phyloP scores from a whole-genome alignment of 1,284 basidiomycete genomes.

The Caloboletus firmus region DNA sequence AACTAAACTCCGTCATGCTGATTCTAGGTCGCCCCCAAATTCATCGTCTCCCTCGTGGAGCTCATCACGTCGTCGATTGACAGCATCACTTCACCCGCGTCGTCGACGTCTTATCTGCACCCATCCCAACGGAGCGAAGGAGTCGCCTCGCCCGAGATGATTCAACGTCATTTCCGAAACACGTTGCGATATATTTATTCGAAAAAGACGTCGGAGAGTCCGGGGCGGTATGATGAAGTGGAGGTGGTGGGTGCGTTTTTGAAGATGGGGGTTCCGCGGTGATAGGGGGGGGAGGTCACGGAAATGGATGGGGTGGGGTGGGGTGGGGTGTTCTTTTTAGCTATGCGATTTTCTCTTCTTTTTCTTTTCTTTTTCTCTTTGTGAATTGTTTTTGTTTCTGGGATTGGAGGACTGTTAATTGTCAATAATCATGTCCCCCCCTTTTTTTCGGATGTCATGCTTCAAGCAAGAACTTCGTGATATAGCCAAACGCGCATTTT shows the following conservation, averaged over 20 bases:
- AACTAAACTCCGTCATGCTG: too few species aligned
- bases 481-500: too few species aligned
- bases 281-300: too few species aligned
- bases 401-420: too few species aligned
- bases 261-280: constrained; percentile 71
- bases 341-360: too few species aligned
- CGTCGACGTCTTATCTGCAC: constrained; percentile 68
- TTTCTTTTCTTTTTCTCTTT: too few species aligned
- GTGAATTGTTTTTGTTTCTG: too few species aligned
- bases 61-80: constrained; percentile 91
- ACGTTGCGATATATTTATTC: constrained; percentile 81
- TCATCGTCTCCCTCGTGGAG: constrained; percentile 91
- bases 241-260: constrained; percentile 82
- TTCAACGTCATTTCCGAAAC: constrained; percentile 88
- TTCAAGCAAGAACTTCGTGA: too few species aligned
- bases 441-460: too few species aligned
- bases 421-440: too few species aligned
- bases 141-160: constrained; percentile 89
- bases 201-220: constrained; percentile 58
- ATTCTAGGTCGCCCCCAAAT: constrained; percentile 86
- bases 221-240: constrained; percentile 76
- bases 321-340: too few species aligned
- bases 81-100: constrained; percentile 65
- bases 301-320: too few species aligned
- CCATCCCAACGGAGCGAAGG: constrained; percentile 86